A percentile compares a stretch with the other conserved stretches of the same genome.
Evolutionary conservation across 495 filamentous ascomycete species (phyloP).

Genomic region (Mytilinidion resinicola): DNA sequence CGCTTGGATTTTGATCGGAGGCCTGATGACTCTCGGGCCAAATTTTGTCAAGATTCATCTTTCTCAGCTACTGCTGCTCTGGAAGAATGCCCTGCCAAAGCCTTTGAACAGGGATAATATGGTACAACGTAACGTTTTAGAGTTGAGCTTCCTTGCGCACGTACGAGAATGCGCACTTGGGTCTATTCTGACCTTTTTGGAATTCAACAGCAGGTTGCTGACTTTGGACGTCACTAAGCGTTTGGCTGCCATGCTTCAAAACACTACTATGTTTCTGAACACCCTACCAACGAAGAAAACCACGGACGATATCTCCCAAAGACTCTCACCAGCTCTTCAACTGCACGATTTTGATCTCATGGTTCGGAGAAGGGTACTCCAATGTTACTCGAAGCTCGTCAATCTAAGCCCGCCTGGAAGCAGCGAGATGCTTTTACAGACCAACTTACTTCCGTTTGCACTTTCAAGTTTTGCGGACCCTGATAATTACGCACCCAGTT

Average conservation of each 20-base stretch:
- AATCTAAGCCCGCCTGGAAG: slow-evolving; percentile 75
- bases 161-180: slow-evolving; percentile 93
- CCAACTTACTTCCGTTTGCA: slow-evolving; percentile 87
- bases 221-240: slow-evolving; percentile 93
- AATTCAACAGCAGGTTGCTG: slow-evolving; percentile 87
- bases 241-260: slow-evolving; percentile 90
- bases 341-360: slow-evolving; percentile 88
- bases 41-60: slow-evolving; percentile 99
- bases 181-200: slow-evolving; percentile 83
- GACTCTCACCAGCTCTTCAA: slow-evolving; percentile 80
- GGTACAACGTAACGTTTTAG: slow-evolving; percentile 69
- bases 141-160: slow-evolving; percentile 88
- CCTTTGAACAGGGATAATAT: slow-evolving; percentile 88
- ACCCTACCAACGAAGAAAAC: slow-evolving; percentile 76
- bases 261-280: slow-evolving; percentile 81
- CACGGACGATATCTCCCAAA: slow-evolving; percentile 78
- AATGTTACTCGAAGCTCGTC: slow-evolving; percentile 89
- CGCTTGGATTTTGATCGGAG: slow-evolving; percentile 94
- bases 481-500: slow-evolving; percentile 75
- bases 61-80: slow-evolving; percentile 88
- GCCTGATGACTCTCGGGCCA: slow-evolving; percentile 90
- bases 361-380: slow-evolving; percentile 86
- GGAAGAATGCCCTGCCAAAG: slow-evolving; percentile 95
- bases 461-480: slow-evolving; percentile 90
- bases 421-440: slow-evolving; percentile 78